Base-by-base conservation (phyloP, 1,284 basidiomycete genomes). In the Inonotus obliquus region DNA sequence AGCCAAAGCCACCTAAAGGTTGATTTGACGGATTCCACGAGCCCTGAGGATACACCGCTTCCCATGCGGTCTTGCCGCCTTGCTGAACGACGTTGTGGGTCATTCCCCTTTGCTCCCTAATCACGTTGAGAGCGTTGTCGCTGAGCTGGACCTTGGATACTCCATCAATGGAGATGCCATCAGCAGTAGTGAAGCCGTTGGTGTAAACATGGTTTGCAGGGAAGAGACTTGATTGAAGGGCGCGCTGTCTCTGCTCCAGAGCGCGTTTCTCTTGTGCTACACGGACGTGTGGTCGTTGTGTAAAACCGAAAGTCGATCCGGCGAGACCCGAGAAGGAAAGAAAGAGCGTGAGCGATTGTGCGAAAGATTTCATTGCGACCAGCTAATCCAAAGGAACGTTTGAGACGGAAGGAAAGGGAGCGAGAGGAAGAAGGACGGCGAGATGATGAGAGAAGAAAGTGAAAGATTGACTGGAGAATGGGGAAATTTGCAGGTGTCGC, bases 121-220 rank as follows among this genome's bases (percentile, higher is more conserved):
- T 44, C 67, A 76, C 38, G 70, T 74, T 65, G 67, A 74, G 63
- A 67, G 69, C 47, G 68, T 71, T 10, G 55, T 65, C 64, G 68
- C 69, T n/a, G 63, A 68, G 60, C 29, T 62, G 61, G 69, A 72
- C 23, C 60, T 60, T 13, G 64, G 66, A 57, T 14, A 66, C 63
- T n/a, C 62, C 59, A 14, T 57, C 14, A 11, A 64, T 45, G 23
- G 55, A 47, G n/a, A 65, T 57, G 23, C 56, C 64, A 38, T 48
- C 21, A 2, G 65, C 65, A 14, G 65, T 65, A 21, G 65, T 65
- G 62, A 66, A 66, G 13, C 64, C 65, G n/a, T 38, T 23, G 1
- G 52, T n/a, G 51, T 61, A 65, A 11, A 48, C 44, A 32, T 54
- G 48, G 5, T 55, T 27, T 13, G 49, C 25, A 0, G 65, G 65